phyloP scores from a whole-genome alignment of 163 green algal species.

The Picocystis sp. region DNA sequence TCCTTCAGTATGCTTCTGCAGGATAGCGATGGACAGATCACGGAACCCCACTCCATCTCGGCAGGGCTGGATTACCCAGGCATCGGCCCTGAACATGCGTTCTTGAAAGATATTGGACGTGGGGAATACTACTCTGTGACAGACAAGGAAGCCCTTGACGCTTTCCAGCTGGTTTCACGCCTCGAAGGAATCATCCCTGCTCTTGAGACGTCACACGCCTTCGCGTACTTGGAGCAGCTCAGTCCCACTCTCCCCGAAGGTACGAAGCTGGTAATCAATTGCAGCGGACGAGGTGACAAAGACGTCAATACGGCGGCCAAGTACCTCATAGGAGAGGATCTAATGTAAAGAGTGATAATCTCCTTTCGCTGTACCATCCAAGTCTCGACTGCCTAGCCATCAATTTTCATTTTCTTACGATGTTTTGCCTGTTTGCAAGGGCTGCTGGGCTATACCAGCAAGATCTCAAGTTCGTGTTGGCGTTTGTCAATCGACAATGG shows the following conservation, averaged over 20 bases:
- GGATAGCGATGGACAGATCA: conserved; percentile 88
- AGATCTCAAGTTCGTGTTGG: too few species aligned
- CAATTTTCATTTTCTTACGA: too few species aligned
- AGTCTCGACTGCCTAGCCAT: too few species aligned
- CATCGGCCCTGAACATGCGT: conserved; percentile 92
- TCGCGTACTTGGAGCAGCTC: conserved; percentile 83
- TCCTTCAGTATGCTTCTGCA: conserved; percentile 90
- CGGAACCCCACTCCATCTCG: conserved; percentile 94
- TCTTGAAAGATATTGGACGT: conserved; percentile 82
- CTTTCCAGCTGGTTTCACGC: conserved; percentile 36
- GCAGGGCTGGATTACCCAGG: conserved; percentile 91
- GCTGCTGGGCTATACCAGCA: too few species aligned
- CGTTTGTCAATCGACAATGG: too few species aligned
- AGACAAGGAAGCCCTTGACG: conserved; percentile 26
- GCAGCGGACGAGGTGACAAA: conserved; percentile 89
- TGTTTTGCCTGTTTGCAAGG: too few species aligned
- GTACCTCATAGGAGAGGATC: conserved; percentile 21
- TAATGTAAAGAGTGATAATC: neutral
- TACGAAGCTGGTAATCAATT: conserved; percentile 70
- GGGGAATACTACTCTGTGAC: conserved; percentile 85
- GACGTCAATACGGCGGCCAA: conserved; percentile 83
- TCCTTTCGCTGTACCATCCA: neutral
- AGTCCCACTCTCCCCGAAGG: conserved; percentile 55
- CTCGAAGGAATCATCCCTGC: conserved; percentile 97
- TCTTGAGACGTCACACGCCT: conserved; percentile 86